Evolutionary conservation across 345 rosid species (phyloP), one percentile per base, ranked within the genome.

Genomic region (Microthlaspi erraticum): DNA sequence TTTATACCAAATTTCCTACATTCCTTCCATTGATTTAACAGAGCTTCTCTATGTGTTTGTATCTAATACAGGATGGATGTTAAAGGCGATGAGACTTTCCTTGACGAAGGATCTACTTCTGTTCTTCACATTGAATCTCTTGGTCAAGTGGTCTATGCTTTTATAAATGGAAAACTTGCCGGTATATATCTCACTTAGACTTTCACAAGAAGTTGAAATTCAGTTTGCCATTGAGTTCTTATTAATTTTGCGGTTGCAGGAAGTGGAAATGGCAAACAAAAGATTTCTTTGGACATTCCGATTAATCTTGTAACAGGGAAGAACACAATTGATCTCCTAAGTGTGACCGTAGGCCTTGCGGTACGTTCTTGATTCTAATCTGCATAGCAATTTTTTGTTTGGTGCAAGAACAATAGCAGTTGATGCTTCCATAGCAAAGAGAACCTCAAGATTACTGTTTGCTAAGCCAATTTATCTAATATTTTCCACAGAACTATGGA

Each of bases 301-400:
- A 16, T 91, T 68, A 78, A 82, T 23, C 81, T 91, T 23, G 80
- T 49, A 16, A 49, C 86, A 13, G 97, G 97, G 59, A 87, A 83
- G 80, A 93, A 93, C 83, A 82, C 80, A 60, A 75, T 91, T 3
- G 96, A 91, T 78, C 88, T 93, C 64, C 82, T 93, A 64, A 84
- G 98, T 83, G 78, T 91, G 77, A 91, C 98, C 2, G 97, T 91
- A n/a, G 98, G 98, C 72, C 98, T 91, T 74, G 88, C 85, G 92
- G 97, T 93, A 66, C 1, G 75, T 60, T 60, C 71, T 42, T 26
- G 29, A 41, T 60, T 60, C 34, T 32, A 23, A 44, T 23, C 37
- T 56, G 44, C 43, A 38, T 48, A 41, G 29, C 29, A 26, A 26
- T 26, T 26, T 3, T 26, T 26, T 26, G 29, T 26, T 26, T 26